Conservation (phyloP, 2,329 filamentous ascomycete species). For the Monosporascus ibericus region DNA sequence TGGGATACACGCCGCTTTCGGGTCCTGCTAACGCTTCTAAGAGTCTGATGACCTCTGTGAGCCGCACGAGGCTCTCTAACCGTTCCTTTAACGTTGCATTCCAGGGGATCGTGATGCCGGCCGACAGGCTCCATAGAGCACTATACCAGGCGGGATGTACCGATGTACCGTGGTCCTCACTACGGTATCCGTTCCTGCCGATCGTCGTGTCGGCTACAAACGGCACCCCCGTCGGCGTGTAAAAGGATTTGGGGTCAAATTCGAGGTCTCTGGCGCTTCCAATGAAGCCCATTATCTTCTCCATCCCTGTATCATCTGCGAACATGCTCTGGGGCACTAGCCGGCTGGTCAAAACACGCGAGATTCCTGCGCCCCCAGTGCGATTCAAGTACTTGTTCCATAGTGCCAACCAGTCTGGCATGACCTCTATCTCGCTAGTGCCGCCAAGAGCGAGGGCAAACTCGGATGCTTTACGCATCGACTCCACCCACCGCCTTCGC, state of each 20-base stretch:
- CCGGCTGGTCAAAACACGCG: constrained; percentile 11
- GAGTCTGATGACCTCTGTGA: constrained; percentile 8
- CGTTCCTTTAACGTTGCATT: constrained; percentile 13
- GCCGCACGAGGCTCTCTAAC: constrained; percentile 9
- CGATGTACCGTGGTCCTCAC: constrained; percentile 6
- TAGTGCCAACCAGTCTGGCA: constrained; percentile 12
- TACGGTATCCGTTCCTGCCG: neutral
- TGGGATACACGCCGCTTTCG: constrained; percentile 31
- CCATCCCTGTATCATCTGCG: constrained; percentile 10
- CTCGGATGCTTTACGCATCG: constrained; percentile 12
- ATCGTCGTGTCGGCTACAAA: constrained; percentile 8
- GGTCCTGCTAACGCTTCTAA: constrained; percentile 15
- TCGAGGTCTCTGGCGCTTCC: constrained; percentile 1
- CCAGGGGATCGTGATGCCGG: constrained; percentile 8
- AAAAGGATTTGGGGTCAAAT: constrained; percentile 13
- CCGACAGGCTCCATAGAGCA: constrained; percentile 12
- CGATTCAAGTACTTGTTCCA: constrained; percentile 16
- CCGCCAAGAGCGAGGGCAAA: constrained; percentile 13
- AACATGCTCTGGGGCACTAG: constrained; percentile 13
- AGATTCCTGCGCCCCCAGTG: constrained; percentile 8
- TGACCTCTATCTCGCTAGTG: constrained; percentile 13
- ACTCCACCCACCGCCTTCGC: constrained; percentile 3
- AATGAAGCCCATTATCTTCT: constrained; percentile 9
- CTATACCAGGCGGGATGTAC: constrained; percentile 16
- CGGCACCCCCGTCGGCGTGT: constrained; percentile 13